Evolutionary conservation across 805 yeast genomes (phyloP).

Genomic region (Ascoidea asiatica): DNA sequence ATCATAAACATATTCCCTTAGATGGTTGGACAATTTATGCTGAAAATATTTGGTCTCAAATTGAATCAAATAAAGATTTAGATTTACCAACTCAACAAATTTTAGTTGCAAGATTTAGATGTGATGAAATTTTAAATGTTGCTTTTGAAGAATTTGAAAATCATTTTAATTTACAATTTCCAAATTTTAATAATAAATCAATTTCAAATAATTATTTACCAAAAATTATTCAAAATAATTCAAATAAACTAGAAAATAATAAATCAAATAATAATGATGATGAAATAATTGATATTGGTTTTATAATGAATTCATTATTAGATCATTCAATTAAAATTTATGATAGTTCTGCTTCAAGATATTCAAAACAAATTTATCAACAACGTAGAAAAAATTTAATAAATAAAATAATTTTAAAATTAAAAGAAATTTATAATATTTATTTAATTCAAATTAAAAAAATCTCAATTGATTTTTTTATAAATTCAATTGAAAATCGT

Average conservation of each 20-base stretch:
- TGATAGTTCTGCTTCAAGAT: constrained; percentile 67
- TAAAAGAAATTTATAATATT: constrained; percentile 28
- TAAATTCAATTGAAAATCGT: constrained; percentile 11
- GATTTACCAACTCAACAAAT: constrained; percentile 96
- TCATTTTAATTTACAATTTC: constrained; percentile 19
- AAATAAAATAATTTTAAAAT: constrained; percentile 31
- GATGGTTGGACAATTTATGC: constrained; percentile 96
- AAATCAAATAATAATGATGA: constrained; percentile 2
- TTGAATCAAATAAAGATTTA: constrained; percentile 82
- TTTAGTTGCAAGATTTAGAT: constrained; percentile 84
- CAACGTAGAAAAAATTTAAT: constrained; percentile 42
- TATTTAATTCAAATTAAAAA: constrained; percentile 26
- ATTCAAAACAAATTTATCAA: constrained; percentile 49
- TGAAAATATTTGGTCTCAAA: constrained; percentile 86
- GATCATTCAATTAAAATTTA: constrained; percentile 34
- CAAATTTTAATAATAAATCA: constrained; percentile 15
- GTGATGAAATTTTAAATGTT: constrained; percentile 69
- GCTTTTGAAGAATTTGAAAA: constrained; percentile 31
- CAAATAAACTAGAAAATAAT: too few relatives aligned
- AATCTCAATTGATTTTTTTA: constrained; percentile 19
- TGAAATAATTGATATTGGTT: constrained; percentile 21
- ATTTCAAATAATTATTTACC: constrained; percentile 4
- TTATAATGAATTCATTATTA: constrained; percentile 28
- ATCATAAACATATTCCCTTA: constrained; percentile 78
- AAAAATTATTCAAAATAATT: constrained; percentile 5